Evolutionary conservation across 192 early-diverging fungal species (phyloP).

Genomic region (Entomortierella beljakovae): DNA sequence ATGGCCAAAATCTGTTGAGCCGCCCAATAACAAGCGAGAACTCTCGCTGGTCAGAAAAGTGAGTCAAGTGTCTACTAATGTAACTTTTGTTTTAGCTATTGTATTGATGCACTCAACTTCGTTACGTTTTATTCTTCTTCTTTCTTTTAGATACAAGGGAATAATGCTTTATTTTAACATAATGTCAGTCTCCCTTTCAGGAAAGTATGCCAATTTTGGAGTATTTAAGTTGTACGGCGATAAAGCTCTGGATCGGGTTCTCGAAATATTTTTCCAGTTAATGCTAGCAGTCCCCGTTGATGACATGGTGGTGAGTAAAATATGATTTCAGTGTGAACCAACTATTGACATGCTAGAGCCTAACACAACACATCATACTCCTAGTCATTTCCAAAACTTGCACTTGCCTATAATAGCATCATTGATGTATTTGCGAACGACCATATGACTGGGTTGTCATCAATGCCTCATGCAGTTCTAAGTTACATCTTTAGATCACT

Average conservation of each 20-base stretch:
- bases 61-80: neutral
- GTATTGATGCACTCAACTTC: neutral
- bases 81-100: neutral
- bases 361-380: neutral
- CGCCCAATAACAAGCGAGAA: conserved; percentile 12
- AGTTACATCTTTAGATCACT: conserved; percentile 77
- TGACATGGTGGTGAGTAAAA: conserved; percentile 74
- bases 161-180: conserved; percentile 81
- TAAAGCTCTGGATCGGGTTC: conserved; percentile 76
- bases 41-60: conserved; percentile 40
- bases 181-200: conserved; percentile 75
- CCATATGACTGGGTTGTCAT: conserved; percentile 71
- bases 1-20: conserved; percentile 25
- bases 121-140: neutral
- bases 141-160: conserved; percentile 75
- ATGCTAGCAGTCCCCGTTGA: conserved; percentile 76
- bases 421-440: conserved; percentile 77
- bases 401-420: conserved; percentile 68
- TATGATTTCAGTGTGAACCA: too few species aligned
- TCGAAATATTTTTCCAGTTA: conserved; percentile 74
- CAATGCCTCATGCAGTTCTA: conserved; percentile 65
- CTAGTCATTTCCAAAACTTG: conserved; percentile 70
- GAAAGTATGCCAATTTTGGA: conserved; percentile 91
- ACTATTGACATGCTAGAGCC: neutral
- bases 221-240: conserved; percentile 91